Evolutionary conservation across 768 basidiomycete species (phyloP), one percentile per base, ranked within the genome.

Genomic region (Suillus placidus): DNA sequence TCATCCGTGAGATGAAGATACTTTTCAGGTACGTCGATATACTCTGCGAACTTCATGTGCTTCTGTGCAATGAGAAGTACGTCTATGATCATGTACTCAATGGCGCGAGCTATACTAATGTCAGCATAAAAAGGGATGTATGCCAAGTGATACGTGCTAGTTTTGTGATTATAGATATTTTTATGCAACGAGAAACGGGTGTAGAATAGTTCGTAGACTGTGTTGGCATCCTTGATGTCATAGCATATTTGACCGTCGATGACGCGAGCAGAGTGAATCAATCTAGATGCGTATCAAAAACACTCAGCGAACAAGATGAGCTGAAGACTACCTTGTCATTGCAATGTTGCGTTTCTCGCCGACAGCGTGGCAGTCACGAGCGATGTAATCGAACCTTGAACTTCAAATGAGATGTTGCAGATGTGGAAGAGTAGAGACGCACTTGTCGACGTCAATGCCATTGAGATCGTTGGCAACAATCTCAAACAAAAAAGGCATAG

Each of bases 391-490:
- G 62, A 93, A 91, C 69, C 92, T 93, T 60, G 40, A 43, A 55
- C 9, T 43, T 9, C 10, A 35, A 40, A 61, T 63, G 10, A 63
- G 64, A 32, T 64, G 30, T 20, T 30, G 16, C 30, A 7, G 52
- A 16, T n/a, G 60, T n/a, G 8, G 8, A 13, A 43, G 30, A 38
- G 64, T 65, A 43, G 6, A 35, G 23, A 32, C 4, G 71, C 64
- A 91, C 92, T 94, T 94, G 81, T 95, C 93, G 6, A 95, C 93
- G 70, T 95, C 93, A 5, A 95, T 80, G 0, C 93, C 93, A 66
- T 94, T 94, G 8, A 86, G 80, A 73, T 85, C 85, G 77, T 95
- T 95, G 0, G 92, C 88, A 3, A 95, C 91, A 60, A 95, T 94
- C 62, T 94, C 90, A 71, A 94, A 95, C 3, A 95, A 76, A 70